Percentiles rank a stretch among this genome's conserved stretches.
These are phyloP conservation scores for Malus hybrid DNA, from an alignment of 331 rosid genomes.

Conservation along the genomic window DNA sequence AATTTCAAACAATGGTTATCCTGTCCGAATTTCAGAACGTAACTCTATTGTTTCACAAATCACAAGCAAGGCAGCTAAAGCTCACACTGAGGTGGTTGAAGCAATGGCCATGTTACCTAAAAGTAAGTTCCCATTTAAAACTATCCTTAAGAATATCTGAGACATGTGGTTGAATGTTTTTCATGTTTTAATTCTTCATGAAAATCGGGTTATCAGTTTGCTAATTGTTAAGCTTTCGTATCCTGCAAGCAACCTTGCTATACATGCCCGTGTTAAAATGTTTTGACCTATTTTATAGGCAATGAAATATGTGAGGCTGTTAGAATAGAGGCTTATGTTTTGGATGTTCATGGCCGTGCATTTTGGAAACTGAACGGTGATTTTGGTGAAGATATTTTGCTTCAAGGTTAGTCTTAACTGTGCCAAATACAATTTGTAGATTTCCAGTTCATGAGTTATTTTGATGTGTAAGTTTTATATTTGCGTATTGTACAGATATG, in stretches of 20 bases:
- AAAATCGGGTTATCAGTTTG: not conserved
- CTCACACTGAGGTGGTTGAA: constrained; percentile 43
- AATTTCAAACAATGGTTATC: constrained; percentile 23
- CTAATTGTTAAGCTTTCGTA: not conserved
- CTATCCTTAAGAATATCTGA: not conserved
- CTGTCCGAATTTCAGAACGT: constrained; percentile 36
- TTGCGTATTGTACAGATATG: constrained; percentile 28
- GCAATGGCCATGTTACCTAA: constrained; percentile 32
- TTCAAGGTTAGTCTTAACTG: constrained; percentile 27
- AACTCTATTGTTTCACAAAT: constrained; percentile 39
- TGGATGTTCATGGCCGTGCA: constrained; percentile 39
- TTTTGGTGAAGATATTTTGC: constrained; percentile 19
- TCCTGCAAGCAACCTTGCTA: not conserved
- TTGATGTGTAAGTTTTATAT: not conserved
- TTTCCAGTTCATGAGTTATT: not conserved
- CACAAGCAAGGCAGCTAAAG: constrained; percentile 44
- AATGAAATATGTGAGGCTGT: constrained; percentile 19
- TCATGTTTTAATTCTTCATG: not conserved
- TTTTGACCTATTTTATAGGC: constrained; percentile 13
- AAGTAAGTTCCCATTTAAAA: constrained; percentile 34
- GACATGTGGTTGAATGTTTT: constrained; percentile 7
- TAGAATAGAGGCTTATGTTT: constrained; percentile 25
- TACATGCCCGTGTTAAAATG: not conserved
- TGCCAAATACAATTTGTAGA: not conserved
- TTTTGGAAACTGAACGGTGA: constrained; percentile 39